Base-by-base conservation (phyloP, 176 grass and related monocot species). In the Ampelocalamus luodianensis region DNA sequence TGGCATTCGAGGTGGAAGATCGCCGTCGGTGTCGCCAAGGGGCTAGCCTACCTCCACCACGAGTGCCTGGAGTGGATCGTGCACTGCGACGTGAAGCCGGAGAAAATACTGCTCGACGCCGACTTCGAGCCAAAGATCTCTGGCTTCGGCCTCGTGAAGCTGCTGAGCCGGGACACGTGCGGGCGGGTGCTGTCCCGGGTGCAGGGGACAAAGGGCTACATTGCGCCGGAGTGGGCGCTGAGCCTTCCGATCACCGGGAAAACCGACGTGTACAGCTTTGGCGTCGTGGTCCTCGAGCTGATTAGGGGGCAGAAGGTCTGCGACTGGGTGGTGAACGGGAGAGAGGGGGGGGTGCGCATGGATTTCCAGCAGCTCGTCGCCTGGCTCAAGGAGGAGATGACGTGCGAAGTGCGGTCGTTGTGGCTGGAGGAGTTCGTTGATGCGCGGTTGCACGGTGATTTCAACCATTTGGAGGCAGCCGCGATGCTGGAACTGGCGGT, bases 61-160 rank as follows among this genome's bases (percentile, higher is more conserved):
- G 87, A 91, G 58, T 96, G 94, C 65, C 89, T 93, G 1, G 91
- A 96, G 78, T 93, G 94, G 91, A 78, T 96, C 71, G 86, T 96
- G 53, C 94, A 96, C 62, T 93, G 94, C 71, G 89, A 93, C 43
- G 78, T 96, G 42, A 96, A 96, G 74, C 94, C 94, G 24, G 91
- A 96, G 85, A 96, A 93, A 39, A 93, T 96, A 42, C 88, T 95
- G 36, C 83, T 96, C 10, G 91, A 91, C 68, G 49, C 36, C 4
- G 91, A 93, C 18, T 67, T 83, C 9, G 83, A 87, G 54, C 94
- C 94, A 8, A 93, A 93, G 83, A 89, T 96, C 71, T 82, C 84
- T 0, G 93, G 91, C 46, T 96, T 93, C 8, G 91, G 93, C 5
- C 71, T 96, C 1, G 89, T 69, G 16, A 96, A 91, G 82, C 84